A percentile compares a stretch with the other conserved stretches of the same genome.
Evolutionary conservation across 495 filamentous ascomycete species (phyloP).

Genomic region (Annulohypoxylon moriforme): DNA sequence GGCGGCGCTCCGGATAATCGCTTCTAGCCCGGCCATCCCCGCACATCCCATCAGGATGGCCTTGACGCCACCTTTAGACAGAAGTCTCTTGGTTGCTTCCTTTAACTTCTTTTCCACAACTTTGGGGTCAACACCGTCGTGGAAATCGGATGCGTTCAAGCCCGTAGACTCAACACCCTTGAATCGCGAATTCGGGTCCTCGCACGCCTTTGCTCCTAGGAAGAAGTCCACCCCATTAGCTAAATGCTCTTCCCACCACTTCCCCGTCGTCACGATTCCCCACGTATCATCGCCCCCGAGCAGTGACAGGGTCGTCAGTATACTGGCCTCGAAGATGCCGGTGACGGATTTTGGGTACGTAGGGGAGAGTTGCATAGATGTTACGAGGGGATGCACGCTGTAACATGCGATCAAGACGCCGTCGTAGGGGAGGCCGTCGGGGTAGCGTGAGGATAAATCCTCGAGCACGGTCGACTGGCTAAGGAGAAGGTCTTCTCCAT

Average conservation of each 20-base stretch:
- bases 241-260: conserved; percentile 81
- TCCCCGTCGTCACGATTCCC: conserved; percentile 91
- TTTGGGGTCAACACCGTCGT: conserved; percentile 70
- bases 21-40: conserved; percentile 91
- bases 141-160: conserved; percentile 82
- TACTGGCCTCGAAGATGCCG: conserved; percentile 88
- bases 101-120: conserved; percentile 73
- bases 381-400: conserved; percentile 85
- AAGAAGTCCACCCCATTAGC: conserved; percentile 68
- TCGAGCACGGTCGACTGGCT: conserved; percentile 66
- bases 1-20: conserved; percentile 78
- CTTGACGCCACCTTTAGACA: conserved; percentile 67
- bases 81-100: conserved; percentile 73
- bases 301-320: conserved; percentile 67
- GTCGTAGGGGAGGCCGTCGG: conserved; percentile 68
- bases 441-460: conserved; percentile 54
- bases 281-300: conserved; percentile 65
- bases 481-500: conserved; percentile 64
- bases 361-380: conserved; percentile 59
- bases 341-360: conserved; percentile 62
- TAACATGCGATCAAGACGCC: conserved; percentile 90
- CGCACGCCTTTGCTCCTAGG: conserved; percentile 53
- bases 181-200: conserved; percentile 59
- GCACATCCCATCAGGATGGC: conserved; percentile 85
- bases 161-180: conserved; percentile 87